Evolutionary conservation across 352 stramenopile species (phyloP), one percentile per base, ranked within the genome.

Genomic region (Phytophthora kernoviae): DNA sequence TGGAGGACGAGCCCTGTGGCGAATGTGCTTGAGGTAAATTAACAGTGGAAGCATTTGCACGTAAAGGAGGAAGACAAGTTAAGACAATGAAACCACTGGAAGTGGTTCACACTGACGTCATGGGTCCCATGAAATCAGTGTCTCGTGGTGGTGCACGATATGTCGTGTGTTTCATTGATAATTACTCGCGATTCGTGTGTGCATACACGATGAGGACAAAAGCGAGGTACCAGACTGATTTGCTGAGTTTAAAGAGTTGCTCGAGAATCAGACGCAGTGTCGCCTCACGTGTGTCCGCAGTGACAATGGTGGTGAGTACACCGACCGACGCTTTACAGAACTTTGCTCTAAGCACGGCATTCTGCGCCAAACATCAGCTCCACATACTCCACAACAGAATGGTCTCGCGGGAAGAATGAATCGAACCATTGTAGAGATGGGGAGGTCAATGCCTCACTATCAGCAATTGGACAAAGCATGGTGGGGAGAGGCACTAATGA

Each of bases 261-360:
- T 47, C 1, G 56, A 65, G 21, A 59, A 30, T 5, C 56, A 65
- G 21, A 47, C 42, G 5, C 44, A 40, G 5, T 12, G 9, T 6
- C 41, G n/a, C 15, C 1, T 69, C 4, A 54, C 65, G 20, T 55
- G 30, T 5, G 12, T 72, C 10, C 44, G 20, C 0, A 58, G 33
- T 2, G 56, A 72, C n/a, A 71, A 71, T 47, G 66, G 66, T 6
- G 46, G 51, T 14, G 45, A 75, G 46, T 69, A 68, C 36, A 41
- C 15, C 1, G 43, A 43, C 20, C 54, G 60, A 22, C 0, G 17
- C 6, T 68, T 75, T 2, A 12, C 56, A 5, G 11, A 41, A 22
- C 48, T 70, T 11, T 70, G 41, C 26, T 10, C 26, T 9, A 1
- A 20, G 15, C 30, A 53, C 11, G 54, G 55, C 4, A 61, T 70